These are phyloP conservation scores for Phaseolus lunatus DNA, from an alignment of 306 rosid species.

Conservation along the genomic window DNA sequence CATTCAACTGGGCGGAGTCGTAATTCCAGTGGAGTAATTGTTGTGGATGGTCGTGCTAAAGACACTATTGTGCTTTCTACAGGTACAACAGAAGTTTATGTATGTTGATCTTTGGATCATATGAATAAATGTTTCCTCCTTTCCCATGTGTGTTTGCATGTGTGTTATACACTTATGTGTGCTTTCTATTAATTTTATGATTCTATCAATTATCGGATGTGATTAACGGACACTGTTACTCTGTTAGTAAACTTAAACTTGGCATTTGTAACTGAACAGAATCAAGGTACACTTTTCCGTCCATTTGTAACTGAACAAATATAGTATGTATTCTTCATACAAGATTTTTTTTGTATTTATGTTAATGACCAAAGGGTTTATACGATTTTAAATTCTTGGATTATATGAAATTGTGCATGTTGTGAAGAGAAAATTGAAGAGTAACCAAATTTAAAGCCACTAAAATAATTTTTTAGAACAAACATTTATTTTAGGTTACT, in stretches of 20 bases:
- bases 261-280: conserved; percentile 4
- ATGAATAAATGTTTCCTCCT: conserved; percentile 18
- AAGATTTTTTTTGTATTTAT: background rate
- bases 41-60: conserved; percentile 93
- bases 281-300: background rate
- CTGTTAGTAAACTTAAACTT: background rate
- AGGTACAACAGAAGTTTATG: conserved; percentile 56
- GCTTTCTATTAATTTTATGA: conserved; percentile 19
- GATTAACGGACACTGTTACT: background rate
- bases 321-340: background rate
- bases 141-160: background rate
- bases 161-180: background rate
- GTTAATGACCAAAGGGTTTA: background rate
- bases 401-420: conserved; percentile 1
- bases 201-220: background rate
- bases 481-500: background rate
- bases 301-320: background rate
- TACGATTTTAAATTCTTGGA: background rate
- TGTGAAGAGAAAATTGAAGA: conserved; percentile 7
- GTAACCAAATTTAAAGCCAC: background rate
- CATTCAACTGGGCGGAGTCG: conserved; percentile 81
- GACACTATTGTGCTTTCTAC: conserved; percentile 95
- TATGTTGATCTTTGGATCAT: conserved; percentile 28
- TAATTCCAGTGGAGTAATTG: conserved; percentile 72
- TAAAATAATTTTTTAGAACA: background rate